phyloP scores from a whole-genome alignment of 2,329 filamentous ascomycete genomes.

The Periconia sp. region DNA sequence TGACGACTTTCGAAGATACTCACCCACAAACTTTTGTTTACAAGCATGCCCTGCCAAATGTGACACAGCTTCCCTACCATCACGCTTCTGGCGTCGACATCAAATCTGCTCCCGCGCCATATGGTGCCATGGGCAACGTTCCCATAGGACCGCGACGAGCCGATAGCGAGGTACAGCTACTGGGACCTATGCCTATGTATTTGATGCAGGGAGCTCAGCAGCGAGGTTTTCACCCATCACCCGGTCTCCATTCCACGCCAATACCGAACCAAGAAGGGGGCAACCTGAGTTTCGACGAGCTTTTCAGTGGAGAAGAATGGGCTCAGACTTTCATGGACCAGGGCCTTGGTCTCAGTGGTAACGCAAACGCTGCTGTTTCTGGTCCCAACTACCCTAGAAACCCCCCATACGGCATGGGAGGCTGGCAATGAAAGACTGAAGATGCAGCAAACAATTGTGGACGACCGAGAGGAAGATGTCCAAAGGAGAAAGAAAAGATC shows the following conservation, averaged over 20 bases:
- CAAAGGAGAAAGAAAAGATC: neutral
- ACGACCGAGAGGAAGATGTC: neutral
- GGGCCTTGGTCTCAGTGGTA: constrained; percentile 28
- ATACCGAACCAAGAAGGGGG: constrained; percentile 17
- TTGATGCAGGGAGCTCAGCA: constrained; percentile 57
- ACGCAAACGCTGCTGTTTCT: neutral
- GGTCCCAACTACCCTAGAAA: constrained; percentile 22
- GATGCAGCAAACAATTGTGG: no score
- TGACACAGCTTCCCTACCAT: constrained; percentile 16
- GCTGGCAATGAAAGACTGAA: constrained; percentile 12
- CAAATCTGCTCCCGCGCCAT: constrained; percentile 26
- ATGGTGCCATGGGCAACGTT: constrained; percentile 20
- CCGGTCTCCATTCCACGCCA: constrained; percentile 21
- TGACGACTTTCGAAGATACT: constrained; percentile 59
- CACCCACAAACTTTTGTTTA: constrained; percentile 30
- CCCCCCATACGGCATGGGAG: constrained; percentile 20
- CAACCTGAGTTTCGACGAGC: constrained; percentile 39
- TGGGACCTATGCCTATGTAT: constrained; percentile 71
- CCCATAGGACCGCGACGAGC: constrained; percentile 18
- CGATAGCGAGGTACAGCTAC: constrained; percentile 74
- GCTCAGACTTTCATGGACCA: constrained; percentile 42
- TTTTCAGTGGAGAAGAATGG: constrained; percentile 45
- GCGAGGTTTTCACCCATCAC: constrained; percentile 28
- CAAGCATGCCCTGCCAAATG: constrained; percentile 22
- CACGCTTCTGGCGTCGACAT: constrained; percentile 28